Base-by-base conservation (phyloP, 148 eudicot genomes). In the Persicaria maculosa region DNA sequence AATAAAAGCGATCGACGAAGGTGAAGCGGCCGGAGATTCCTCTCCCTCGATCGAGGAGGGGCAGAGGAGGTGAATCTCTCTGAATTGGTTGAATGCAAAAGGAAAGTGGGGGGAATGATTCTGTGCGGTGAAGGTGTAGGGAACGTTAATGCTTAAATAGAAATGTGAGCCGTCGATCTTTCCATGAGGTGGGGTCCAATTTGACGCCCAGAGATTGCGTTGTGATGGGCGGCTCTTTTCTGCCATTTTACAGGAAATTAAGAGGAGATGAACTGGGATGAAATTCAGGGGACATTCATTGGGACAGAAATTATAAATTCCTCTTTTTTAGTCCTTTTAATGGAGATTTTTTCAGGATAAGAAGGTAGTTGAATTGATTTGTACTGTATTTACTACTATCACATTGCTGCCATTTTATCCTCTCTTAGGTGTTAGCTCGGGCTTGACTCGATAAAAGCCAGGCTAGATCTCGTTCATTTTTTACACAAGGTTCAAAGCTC, bases 151-250 rank as follows among this genome's bases (percentile, higher is more conserved):
- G 68, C 11, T 62, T 62, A 11, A 9, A 62, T 62, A 62, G 68
- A 62, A 62, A 25, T 11, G 68, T 62, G 68, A 12, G 44, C 16
- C 11, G 65, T 58, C 11, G 65, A 22, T 58, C 7, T 58, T 54
- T 54, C 58, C 22, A 54, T 15, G 58, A 54, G 15, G 65, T 1
- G 62, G 11, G 61, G 3, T 6, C 0, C 11, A 31, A 62, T 25
- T 43, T 62, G 68, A 44, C 44, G 68, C 31, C 44, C 16, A 31
- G 2, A 57, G 19, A 25, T 17, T 31, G 44, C 25, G 68, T 62
- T 62, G 31, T 62, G 44, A 62, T 62, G 68, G 68, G 44, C 68
- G 68, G 68, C 68, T 62, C 25, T 25, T 25, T 7, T 58, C 40
- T 58, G 65, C 36, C 12, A 22, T 22, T 58, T 20, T 12, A 22